Base-by-base conservation (phyloP, 805 yeast species). In the Saturnispora bothae region DNA sequence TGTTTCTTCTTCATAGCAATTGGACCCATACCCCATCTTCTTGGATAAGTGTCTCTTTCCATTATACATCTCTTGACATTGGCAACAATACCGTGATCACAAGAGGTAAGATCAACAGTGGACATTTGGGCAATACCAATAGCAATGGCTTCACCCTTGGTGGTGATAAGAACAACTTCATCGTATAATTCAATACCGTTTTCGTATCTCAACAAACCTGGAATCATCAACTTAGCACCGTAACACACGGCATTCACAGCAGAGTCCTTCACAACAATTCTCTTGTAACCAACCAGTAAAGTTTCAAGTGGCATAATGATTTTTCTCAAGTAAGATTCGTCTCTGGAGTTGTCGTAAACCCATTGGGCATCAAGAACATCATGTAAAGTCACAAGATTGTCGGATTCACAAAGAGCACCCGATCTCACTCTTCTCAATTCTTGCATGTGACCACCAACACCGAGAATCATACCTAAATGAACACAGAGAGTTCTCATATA, bases 391-490 rank as follows among this genome's bases (percentile, higher is more conserved):
- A 92, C 96, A 69, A 92, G 67, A 63, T 81, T 79, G 58, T 92
- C 96, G 53, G 69, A 72, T 66, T 92, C 98, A 54, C 78, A 71
- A 58, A 92, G 60, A 42, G 97, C 96, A 61, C 98, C 98, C 34
- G 95, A 83, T 68, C 98, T 79, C 47, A 92, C 98, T 73, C 98
- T 88, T 69, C 98, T 85, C 55, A 92, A 79, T 68, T 92, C 98
- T 74, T 92, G 98, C 98, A 92, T 92, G 69, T 92, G 98, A 51
- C 97, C 98, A 63, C 98, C 98, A 51, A 86, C 96, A 55, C 97
- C 96, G 49, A 92, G 72, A 43, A 92, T 72, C 95, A 92, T 88
- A 68, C 98, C 98, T 56, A 92, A 69, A 65, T 92, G 98, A 41
- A 92, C 98, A 80, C 98, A 92, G 53, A 92, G 69, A 36, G 98